Evolutionary conservation across 1,139 yeast species (phyloP), one percentile per base, ranked within the genome.

Genomic region (Saccharomyces pastorianus): DNA sequence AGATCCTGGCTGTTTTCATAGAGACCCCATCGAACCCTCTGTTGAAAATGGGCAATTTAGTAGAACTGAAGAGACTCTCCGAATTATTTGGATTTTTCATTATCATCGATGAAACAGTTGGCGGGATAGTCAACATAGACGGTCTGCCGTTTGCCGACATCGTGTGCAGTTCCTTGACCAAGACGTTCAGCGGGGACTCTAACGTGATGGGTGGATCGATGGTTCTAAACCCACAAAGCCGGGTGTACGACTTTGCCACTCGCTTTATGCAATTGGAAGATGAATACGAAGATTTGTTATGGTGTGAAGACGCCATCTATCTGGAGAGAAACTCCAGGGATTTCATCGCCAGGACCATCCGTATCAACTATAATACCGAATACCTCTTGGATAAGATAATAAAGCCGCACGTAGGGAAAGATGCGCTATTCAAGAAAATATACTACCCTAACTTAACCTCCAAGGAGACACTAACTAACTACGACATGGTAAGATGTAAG

Each of bases 191-290:
- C 29, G 98, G 98, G 14, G 97, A 89, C 68, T 85, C 96, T 48
- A 90, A 91, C 65, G 97, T 93, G 52, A 87, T 91, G 91, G 96
- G 93, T 0, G 99, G 99, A 4, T 84, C 95, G n/a, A 71, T 91
- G 58, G 84, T 90, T 9, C 72, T 93, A 61, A 93, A 91, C 66
- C 87, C 93, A 6, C 65, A 75, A 11, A 78, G 93, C 13, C 73
- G 71, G 48, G 73, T 72, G 58, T 89, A 87, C 70, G 53, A 61
- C 0, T 61, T 62, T 46, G 78, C 91, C 53, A 84, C 85, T 65
- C 59, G 69, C 27, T 79, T 79, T 58, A 76, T 85, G 64, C 67
- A 78, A 57, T 73, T 74, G 6, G 73, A 76, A 47, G 60, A 58
- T 23, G 68, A 63, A 42, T 82, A 74, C 61, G 95, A 85, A 66